phyloP scores from a whole-genome alignment of 2,329 filamentous ascomycete genomes.

The Monilinia vaccinii-corymbosi region DNA sequence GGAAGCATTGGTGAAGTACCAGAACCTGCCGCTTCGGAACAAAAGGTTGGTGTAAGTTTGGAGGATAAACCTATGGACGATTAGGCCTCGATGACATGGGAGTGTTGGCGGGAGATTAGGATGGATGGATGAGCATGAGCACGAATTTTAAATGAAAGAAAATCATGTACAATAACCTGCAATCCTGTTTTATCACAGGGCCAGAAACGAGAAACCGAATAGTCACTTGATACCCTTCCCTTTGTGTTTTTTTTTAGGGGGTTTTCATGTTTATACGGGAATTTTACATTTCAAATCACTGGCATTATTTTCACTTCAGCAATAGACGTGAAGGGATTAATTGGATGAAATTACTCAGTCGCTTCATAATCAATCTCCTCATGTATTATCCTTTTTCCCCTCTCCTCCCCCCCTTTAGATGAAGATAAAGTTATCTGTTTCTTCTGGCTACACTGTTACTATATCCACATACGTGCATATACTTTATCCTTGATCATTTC shows the following conservation, averaged over 20 bases:
- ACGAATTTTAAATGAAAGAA: conserved; percentile 2
- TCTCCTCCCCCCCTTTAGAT: too few relatives aligned
- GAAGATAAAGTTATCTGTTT: too few relatives aligned
- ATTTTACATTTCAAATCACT: too few relatives aligned
- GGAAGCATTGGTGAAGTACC: background rate
- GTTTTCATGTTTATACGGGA: background rate
- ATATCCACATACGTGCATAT: too few relatives aligned
- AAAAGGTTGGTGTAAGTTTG: conserved; percentile 1
- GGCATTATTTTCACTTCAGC: too few relatives aligned
- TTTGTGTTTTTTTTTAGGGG: background rate
- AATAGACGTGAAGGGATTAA: too few relatives aligned
- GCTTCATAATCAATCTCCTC: too few relatives aligned
- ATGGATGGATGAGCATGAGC: background rate
- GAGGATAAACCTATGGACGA: conserved; percentile 5
- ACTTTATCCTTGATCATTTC: too few relatives aligned
- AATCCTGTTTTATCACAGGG: background rate
- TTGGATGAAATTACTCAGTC: too few relatives aligned
- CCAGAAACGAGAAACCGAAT: background rate
- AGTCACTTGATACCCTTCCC: conserved; percentile 6
- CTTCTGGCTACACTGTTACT: too few relatives aligned
- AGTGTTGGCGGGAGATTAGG: background rate
- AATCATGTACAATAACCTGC: background rate
- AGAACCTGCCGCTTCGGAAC: background rate
- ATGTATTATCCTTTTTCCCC: too few relatives aligned
- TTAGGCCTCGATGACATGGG: background rate